phyloP scores from a whole-genome alignment of 208 protist genomes.

The Trypanosoma grayi region DNA sequence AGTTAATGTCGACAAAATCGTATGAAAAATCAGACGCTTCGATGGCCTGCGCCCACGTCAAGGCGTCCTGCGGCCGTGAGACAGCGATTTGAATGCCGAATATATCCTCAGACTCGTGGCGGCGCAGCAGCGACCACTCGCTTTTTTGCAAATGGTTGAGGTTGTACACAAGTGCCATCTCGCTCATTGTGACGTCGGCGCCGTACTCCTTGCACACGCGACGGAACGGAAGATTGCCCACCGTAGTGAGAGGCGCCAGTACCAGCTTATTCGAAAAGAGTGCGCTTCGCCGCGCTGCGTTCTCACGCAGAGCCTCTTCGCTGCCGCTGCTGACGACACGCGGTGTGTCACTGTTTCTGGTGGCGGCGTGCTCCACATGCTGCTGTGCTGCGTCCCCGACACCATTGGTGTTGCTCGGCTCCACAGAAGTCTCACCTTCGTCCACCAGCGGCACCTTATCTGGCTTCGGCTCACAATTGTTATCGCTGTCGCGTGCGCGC shows the following conservation, averaged over 20 bases:
- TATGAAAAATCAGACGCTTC: slow-evolving; percentile 75
- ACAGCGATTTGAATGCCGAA: slow-evolving; percentile 95
- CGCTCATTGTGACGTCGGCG: slow-evolving; percentile 93
- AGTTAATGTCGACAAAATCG: slow-evolving; percentile 97
- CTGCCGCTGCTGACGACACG: not conserved
- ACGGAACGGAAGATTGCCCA: slow-evolving; percentile 98
- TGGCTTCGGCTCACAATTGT: not conserved
- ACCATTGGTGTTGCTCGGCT: not conserved
- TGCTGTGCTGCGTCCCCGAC: not conserved
- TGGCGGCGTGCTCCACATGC: not conserved
- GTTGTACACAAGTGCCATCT: slow-evolving; percentile 94
- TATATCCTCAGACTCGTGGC: slow-evolving; percentile 93
- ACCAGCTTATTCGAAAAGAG: slow-evolving; percentile 91
- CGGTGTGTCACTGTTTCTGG: slow-evolving; percentile 5
- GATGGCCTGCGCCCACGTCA: slow-evolving; percentile 59
- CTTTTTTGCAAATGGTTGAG: slow-evolving; percentile 77
- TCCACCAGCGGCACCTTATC: not conserved
- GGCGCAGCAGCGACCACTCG: slow-evolving; percentile 94
- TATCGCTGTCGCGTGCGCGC: slow-evolving; percentile 14
- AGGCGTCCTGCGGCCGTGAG: slow-evolving; percentile 54
- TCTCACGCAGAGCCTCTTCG: slow-evolving; percentile 48
- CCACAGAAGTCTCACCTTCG: not conserved
- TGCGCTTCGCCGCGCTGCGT: slow-evolving; percentile 29
- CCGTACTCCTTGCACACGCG: slow-evolving; percentile 91
- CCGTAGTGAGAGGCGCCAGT: slow-evolving; percentile 97